Evolutionary conservation across 192 early-diverging fungal genomes (phyloP), one percentile per base, ranked within the genome.

Genomic region (Spinellus fusiger): DNA sequence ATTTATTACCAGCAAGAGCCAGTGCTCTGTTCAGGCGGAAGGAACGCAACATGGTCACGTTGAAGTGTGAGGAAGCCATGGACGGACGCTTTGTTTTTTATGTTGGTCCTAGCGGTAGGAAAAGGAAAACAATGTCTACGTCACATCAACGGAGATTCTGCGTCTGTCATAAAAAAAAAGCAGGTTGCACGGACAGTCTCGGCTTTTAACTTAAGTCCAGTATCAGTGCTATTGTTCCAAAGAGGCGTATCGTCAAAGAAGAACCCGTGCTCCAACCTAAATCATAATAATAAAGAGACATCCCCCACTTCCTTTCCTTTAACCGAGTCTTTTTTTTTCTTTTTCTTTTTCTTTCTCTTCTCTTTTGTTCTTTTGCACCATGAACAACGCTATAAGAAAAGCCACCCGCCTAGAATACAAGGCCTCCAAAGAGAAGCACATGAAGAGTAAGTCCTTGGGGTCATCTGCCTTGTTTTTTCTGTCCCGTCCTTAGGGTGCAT

Each of bases 361-460:
- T 44, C 15, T 44, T 18, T 44, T 44, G 35, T 13, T 44, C 10
- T 3, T 3, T 44, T 44, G n/a, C 40, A 44, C 40, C 18, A 83
- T 84, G 81, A 75, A 84, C 40, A 84, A 73, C 54, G 77, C 81
- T 7, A 73, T 84, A 46, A 35, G 76, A 35, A 98, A 98, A 78
- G 96, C 94, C 8, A 86, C 91, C 15, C 81, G 85, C 28, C 61
- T 80, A 20, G 94, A 96, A 27, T 92, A 96, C 63, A 84, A 84
- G 12, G 87, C 93, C 8, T 94, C 96, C 57, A 98, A 98, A 75
- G 91, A 95, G 74, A 98, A 97, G 81, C 96, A 98, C 75, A 88
- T 96, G 25, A 74, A 77, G 65, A 73, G 83, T 84, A 77, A 65
- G 66, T 63, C n/a, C n/a, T n/a, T 15, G 3, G 15, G 16, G 8